Evolutionary conservation across 768 basidiomycete species (phyloP).

Genomic region (Tricholoma furcatifolium): DNA sequence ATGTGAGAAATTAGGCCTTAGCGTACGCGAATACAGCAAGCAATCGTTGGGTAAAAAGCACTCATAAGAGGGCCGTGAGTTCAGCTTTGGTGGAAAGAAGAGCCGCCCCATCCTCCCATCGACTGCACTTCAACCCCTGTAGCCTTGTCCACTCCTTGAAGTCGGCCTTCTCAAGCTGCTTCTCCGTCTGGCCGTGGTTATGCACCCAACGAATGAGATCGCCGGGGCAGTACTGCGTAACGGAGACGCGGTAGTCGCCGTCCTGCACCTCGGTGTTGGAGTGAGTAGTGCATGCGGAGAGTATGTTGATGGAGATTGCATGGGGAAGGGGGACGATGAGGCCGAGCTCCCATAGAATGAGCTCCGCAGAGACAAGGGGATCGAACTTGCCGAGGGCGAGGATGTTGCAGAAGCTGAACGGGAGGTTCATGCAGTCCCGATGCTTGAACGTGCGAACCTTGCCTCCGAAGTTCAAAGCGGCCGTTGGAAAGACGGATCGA

Average conservation of each 20-base stretch:
- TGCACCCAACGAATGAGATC: slow-evolving; percentile 25
- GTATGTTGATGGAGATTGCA: slow-evolving; percentile 28
- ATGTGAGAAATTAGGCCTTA: no score
- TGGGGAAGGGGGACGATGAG: slow-evolving; percentile 11
- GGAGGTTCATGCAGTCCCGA: slow-evolving; percentile 27
- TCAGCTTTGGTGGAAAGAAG: no score
- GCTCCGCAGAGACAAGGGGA: slow-evolving; percentile 26
- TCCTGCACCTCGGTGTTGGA: slow-evolving; percentile 20
- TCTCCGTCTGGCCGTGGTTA: slow-evolving; percentile 17
- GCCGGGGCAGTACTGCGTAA: slow-evolving; percentile 27
- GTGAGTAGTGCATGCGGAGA: slow-evolving; percentile 24
- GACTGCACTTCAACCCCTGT: background rate
- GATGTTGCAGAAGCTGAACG: slow-evolving; percentile 32
- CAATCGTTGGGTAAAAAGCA: no score
- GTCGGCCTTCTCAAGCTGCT: background rate
- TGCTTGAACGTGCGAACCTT: slow-evolving; percentile 17
- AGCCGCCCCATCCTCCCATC: background rate
- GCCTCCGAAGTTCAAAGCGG: slow-evolving; percentile 29
- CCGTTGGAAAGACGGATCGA: background rate
- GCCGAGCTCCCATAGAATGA: slow-evolving; percentile 25
- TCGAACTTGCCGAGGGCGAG: slow-evolving; percentile 28
- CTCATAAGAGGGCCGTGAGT: no score
- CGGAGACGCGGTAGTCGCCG: slow-evolving; percentile 20
- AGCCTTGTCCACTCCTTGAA: background rate
- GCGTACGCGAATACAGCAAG: no score